Conservation (phyloP, 495 filamentous ascomycete genomes). For the Penicillium roqueforti region DNA sequence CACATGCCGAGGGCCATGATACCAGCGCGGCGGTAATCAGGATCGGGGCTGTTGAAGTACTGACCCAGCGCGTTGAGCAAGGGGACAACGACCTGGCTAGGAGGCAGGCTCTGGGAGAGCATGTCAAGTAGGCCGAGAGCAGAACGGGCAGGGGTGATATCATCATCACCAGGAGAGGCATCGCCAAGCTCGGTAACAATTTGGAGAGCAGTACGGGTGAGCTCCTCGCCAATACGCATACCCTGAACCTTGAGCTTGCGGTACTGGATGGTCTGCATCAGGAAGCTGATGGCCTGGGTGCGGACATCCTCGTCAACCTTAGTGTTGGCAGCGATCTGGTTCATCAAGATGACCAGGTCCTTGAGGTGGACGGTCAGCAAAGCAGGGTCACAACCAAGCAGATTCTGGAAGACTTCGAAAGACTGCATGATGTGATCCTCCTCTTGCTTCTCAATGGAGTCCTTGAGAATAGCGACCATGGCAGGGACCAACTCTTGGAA, state of each 20-base stretch:
- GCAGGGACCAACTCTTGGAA: conserved; percentile 76
- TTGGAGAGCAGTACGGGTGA: conserved; percentile 78
- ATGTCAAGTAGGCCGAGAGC: conserved; percentile 85
- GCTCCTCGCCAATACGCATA: conserved; percentile 73
- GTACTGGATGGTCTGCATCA: conserved; percentile 88
- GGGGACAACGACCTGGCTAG: conserved; percentile 91
- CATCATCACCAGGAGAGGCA: conserved; percentile 67
- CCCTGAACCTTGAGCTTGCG: conserved; percentile 93
- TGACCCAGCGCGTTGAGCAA: conserved; percentile 77
- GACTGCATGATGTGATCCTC: conserved; percentile 83
- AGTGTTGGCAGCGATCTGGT: conserved; percentile 72
- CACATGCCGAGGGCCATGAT: conserved; percentile 89
- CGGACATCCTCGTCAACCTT: conserved; percentile 76
- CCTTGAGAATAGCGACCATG: conserved; percentile 88
- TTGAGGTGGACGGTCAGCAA: conserved; percentile 81
- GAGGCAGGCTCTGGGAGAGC: conserved; percentile 79
- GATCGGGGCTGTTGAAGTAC: conserved; percentile 67
- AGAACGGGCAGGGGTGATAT: conserved; percentile 82
- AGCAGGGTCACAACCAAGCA: conserved; percentile 84
- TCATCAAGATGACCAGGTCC: conserved; percentile 91
- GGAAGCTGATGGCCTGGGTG: conserved; percentile 85
- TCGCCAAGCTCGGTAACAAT: conserved; percentile 85
- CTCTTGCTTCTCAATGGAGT: conserved; percentile 68
- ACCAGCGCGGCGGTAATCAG: conserved; percentile 80
- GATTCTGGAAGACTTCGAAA: conserved; percentile 96